Base-by-base conservation (phyloP, 2,329 filamentous ascomycete species). In the Coniochaeta ligniaria region DNA sequence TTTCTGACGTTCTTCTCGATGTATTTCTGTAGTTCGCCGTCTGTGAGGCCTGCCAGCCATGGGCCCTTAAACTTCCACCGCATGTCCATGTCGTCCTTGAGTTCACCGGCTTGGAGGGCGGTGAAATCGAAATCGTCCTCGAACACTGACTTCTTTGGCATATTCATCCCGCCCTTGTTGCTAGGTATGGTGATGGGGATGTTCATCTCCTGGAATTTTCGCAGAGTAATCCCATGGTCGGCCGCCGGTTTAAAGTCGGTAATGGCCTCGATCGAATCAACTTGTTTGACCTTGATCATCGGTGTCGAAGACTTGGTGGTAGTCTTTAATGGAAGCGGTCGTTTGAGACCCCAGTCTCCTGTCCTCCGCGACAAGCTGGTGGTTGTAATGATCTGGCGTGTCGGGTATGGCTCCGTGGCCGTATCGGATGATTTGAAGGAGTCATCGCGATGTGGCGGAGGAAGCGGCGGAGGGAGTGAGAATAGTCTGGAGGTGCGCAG, bases 271-370 rank as follows among this genome's bases (percentile, higher is more conserved):
- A 87, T 83, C 2, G 91, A 90, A 77, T 98, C 94, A 65, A 96
- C 82, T 62, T 89, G 83, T 68, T 86, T 87, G 66, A 98, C 77
- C 65, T 91, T 85, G 59, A 96, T 83, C 57, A 90, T 80, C 11
- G 92, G 90, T n/a, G 86, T 87, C 7, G 87, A 85, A 7, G 86
- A 86, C 59, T 85, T 84, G 22, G 86, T 84, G 6, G 91, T 93
- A 3, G 89, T 87, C 72, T 88, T 88, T 9, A 88, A 76, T 1
- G 94, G 94, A 6, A 98, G 79, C 1, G 92, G 82, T 60, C 94
- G 82, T 78, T 98, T 98, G 68, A 97, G 78, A 16, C 94, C 94
- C 93, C 94, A 98, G 70, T 98, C 94, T 38, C 94, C 94, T 69
- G 85, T 85, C 45, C 81, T 78, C 26, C 91, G 82, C 8, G 92